These are phyloP conservation scores for Neospora caninum DNA, from an alignment of 169 alveolate genomes.

Conservation along the genomic window DNA sequence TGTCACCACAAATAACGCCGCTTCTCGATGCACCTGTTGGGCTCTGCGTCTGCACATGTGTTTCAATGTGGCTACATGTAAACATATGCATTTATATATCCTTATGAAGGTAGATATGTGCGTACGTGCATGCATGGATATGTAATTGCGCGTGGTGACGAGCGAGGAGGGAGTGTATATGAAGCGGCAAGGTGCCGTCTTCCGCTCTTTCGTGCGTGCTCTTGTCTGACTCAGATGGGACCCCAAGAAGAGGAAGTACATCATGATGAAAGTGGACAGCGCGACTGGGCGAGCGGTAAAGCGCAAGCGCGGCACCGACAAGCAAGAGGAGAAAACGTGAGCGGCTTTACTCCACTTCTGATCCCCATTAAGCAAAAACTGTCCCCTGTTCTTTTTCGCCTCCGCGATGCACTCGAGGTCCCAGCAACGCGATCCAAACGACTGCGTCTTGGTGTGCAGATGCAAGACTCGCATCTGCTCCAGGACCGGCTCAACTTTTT, in stretches of 20 bases:
- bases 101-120: neutral
- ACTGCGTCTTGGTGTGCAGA: neutral
- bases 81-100: neutral
- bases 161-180: neutral
- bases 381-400: too few relatives aligned
- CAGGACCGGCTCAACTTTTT: too few relatives aligned
- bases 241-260: constrained; percentile 55
- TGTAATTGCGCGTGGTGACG: neutral
- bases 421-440: too few relatives aligned
- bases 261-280: constrained; percentile 41
- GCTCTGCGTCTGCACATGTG: neutral
- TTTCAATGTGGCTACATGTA: neutral
- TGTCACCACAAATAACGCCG: too few relatives aligned
- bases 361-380: neutral
- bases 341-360: neutral
- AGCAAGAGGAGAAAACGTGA: constrained; percentile 44
- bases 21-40: neutral
- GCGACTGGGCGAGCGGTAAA: constrained; percentile 37
- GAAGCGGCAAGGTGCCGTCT: neutral
- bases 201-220: neutral
- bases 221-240: constrained; percentile 15
- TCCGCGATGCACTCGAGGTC: neutral
- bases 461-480: neutral
- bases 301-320: constrained; percentile 37
- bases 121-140: neutral